Evolutionary conservation across 2,329 filamentous ascomycete species (phyloP).

Genomic region (Colletotrichum sp.): DNA sequence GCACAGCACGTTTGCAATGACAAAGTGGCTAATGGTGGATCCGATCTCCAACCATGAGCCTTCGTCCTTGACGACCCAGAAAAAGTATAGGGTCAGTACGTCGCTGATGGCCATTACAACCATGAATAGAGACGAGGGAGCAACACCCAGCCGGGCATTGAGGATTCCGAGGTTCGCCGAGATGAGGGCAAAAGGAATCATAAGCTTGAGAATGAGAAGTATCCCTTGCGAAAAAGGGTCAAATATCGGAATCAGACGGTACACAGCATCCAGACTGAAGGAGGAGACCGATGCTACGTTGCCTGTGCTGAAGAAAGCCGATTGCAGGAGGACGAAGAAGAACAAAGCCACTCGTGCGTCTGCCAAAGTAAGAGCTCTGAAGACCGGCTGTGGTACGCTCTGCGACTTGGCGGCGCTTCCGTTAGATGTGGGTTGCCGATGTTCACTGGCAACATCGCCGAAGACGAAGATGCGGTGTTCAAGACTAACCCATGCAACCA

Average conservation of each 20-base stretch:
- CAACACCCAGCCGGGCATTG: slow-evolving; percentile 82
- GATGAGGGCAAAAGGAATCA: slow-evolving; percentile 92
- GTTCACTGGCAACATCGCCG: background rate
- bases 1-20: slow-evolving; percentile 87
- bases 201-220: slow-evolving; percentile 84
- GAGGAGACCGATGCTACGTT: slow-evolving; percentile 94
- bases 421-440: background rate
- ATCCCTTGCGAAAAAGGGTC: slow-evolving; percentile 92
- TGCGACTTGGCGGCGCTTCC: background rate
- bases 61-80: slow-evolving; percentile 96
- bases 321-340: slow-evolving; percentile 93
- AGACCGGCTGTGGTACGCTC: slow-evolving; percentile 25
- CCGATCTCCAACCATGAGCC: slow-evolving; percentile 98
- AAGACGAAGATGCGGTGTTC: slow-evolving; percentile 70
- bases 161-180: slow-evolving; percentile 94
- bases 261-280: slow-evolving; percentile 91
- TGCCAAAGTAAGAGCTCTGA: slow-evolving; percentile 76
- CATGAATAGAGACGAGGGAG: slow-evolving; percentile 92
- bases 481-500: slow-evolving; percentile 90
- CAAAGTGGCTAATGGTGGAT: slow-evolving; percentile 94
- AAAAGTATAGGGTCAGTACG: slow-evolving; percentile 92
- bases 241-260: slow-evolving; percentile 87
- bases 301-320: slow-evolving; percentile 95
- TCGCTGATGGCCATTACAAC: slow-evolving; percentile 91
- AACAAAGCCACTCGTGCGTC: slow-evolving; percentile 90